Conservation (phyloP, 805 yeast species). For the Candida silvatica region DNA sequence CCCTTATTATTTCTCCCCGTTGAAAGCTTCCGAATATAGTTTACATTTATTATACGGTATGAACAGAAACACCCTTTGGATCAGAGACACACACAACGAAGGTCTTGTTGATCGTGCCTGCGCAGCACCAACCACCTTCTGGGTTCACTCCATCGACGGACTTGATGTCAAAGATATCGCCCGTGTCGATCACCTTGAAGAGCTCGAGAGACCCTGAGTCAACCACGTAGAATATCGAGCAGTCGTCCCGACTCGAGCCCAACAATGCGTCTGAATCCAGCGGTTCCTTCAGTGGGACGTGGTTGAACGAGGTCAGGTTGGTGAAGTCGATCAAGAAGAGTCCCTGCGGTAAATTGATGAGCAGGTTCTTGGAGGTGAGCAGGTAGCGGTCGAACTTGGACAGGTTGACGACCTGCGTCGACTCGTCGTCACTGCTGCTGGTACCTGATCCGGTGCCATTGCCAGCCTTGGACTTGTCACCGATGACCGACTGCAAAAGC, state of each 20-base stretch:
- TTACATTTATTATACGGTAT: conserved; percentile 4
- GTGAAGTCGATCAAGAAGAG: conserved; percentile 12
- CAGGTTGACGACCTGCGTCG: conserved; percentile 10
- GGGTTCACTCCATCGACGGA: conserved; percentile 4
- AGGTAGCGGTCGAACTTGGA: conserved; percentile 12
- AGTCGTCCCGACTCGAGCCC: conserved; percentile 14
- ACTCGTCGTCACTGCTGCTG: neutral
- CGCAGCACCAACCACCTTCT: conserved; percentile 8
- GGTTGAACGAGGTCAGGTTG: conserved; percentile 12
- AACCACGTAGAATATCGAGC: conserved; percentile 11
- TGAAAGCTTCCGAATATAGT: neutral
- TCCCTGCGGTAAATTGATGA: conserved; percentile 13
- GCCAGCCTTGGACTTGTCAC: no score
- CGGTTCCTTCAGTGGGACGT: conserved; percentile 8
- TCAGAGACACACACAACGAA: conserved; percentile 10
- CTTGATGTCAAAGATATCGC: conserved; percentile 12
- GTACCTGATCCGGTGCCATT: conserved; percentile 1
- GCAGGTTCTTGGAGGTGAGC: conserved; percentile 14
- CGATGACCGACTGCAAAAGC: conserved; percentile 11
- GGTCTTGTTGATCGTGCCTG: conserved; percentile 13
- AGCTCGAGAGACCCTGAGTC: conserved; percentile 5
- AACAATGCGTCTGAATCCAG: conserved; percentile 2
- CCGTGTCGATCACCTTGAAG: conserved; percentile 13
- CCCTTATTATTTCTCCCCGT: no score
- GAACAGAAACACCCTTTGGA: conserved; percentile 10